Evolutionary conservation across 768 basidiomycete species (phyloP), one percentile per base, ranked within the genome.

Genomic region (Mrakia gelida): DNA sequence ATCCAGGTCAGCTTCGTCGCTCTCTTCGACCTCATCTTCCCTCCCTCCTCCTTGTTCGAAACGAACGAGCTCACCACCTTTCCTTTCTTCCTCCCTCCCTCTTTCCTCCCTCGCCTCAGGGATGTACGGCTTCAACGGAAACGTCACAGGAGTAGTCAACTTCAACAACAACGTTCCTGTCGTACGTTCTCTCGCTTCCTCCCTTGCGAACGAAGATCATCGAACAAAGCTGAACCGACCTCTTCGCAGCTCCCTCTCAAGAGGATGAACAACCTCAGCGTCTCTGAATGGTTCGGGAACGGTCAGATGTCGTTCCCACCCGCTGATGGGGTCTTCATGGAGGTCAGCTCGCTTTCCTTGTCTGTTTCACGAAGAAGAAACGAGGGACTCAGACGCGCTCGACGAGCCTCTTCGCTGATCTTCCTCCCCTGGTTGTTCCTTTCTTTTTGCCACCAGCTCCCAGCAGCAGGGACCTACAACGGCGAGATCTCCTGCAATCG

Each of bases 191-290:
- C 38, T 9, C 28, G 2, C 43, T n/a, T 38, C n/a, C 3, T 45
- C 43, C 7, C 9, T 71, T 16, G 5, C 28, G 11, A n/a, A n/a
- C n/a, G n/a, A 65, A 72, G 15, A 13, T 11, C 9, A 13, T 10
- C 49, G 18, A 21, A 86, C 79, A 82, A 86, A 82, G 45, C 71
- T 54, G n/a, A 65, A 43, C 26, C n/a, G n/a, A n/a, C n/a, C 7
- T 15, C 23, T 18, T 23, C 7, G 52, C 54, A 87, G 89, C 89
- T 89, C 89, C 49, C 85, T 91, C 72, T 83, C 90, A 23, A 89
- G 90, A 80, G 87, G 75, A 90, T 91, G 0, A 81, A 82, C 34
- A 90, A 91, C 79, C 86, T 91, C 79, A 91, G 91, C 80, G 90
- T 90, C 0, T 88, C 90, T 6, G 6, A 43, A 45, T 70, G 67